phyloP scores from a whole-genome alignment of 2,329 filamentous ascomycete species.

The Colletotrichum liaoningense region DNA sequence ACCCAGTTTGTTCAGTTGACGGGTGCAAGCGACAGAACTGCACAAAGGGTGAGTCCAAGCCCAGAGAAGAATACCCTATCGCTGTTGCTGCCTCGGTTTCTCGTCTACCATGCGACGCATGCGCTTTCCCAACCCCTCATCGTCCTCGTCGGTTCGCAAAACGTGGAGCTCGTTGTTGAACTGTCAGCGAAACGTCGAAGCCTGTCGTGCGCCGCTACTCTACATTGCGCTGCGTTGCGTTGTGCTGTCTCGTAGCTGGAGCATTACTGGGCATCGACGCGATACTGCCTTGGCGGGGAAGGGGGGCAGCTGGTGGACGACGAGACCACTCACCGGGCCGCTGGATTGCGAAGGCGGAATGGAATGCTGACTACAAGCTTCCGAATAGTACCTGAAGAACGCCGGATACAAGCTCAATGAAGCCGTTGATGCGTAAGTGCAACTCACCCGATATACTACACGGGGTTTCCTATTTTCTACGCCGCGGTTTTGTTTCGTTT shows the following conservation, averaged over 20 bases:
- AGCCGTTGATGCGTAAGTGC: constrained; percentile 68
- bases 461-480: constrained; percentile 29
- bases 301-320: constrained; percentile 4
- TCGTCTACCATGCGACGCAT: background rate
- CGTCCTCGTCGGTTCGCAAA: constrained; percentile 3
- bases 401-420: constrained; percentile 63
- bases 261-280: constrained; percentile 9
- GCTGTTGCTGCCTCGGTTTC: background rate
- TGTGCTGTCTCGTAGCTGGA: background rate
- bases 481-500: constrained; percentile 9
- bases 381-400: constrained; percentile 58
- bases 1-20: constrained; percentile 57
- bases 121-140: background rate
- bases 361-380: constrained; percentile 28
- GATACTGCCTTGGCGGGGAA: constrained; percentile 4
- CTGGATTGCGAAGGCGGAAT: background rate
- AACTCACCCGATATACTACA: constrained; percentile 37
- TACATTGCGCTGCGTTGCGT: background rate
- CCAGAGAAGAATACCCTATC: background rate
- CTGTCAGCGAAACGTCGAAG: constrained; percentile 18
- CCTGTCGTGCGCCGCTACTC: constrained; percentile 7
- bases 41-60: constrained; percentile 54
- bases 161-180: constrained; percentile 1
- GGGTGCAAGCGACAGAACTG: constrained; percentile 55
- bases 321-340: background rate